Conservation (phyloP, 2,329 filamentous ascomycete species). For the Colletotrichum simmondsii region DNA sequence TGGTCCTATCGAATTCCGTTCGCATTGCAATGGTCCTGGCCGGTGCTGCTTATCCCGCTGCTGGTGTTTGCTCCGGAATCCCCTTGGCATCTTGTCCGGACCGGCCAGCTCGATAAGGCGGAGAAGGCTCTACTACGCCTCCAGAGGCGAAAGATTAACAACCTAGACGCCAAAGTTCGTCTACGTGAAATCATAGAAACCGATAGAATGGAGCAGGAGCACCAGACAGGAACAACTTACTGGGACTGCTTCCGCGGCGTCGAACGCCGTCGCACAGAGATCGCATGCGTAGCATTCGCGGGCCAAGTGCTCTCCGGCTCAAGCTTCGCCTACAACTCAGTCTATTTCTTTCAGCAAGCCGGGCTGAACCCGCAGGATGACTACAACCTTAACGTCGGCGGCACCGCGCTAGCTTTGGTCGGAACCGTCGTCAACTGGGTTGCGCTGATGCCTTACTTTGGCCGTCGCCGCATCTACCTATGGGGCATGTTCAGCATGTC, state of each 20-base stretch:
- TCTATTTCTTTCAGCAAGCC: constrained; percentile 51
- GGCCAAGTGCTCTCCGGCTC: constrained; percentile 41
- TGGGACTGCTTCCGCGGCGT: constrained; percentile 52
- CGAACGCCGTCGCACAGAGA: constrained; percentile 49
- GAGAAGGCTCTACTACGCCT: constrained; percentile 44
- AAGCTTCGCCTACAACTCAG: constrained; percentile 49
- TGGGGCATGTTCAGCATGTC: constrained; percentile 55
- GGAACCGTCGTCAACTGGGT: constrained; percentile 58
- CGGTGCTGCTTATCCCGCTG: constrained; percentile 50
- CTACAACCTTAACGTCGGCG: constrained; percentile 51
- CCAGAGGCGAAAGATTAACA: not conserved
- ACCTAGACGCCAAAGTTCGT: constrained; percentile 45
- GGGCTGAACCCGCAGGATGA: constrained; percentile 44
- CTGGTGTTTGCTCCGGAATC: constrained; percentile 58
- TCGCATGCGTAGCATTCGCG: constrained; percentile 43
- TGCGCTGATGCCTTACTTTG: constrained; percentile 50
- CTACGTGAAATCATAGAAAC: constrained; percentile 56
- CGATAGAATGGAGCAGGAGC: constrained; percentile 47
- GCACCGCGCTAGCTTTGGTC: constrained; percentile 51
- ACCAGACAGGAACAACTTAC: constrained; percentile 48
- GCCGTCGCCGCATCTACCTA: constrained; percentile 56
- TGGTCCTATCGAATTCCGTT: constrained; percentile 61
- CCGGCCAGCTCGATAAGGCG: constrained; percentile 45
- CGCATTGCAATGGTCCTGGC: constrained; percentile 61
- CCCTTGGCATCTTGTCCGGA: constrained; percentile 54